Evolutionary conservation across 2,329 filamentous ascomycete genomes (phyloP), one percentile per base, ranked within the genome.

Genomic region (Fonsecaea pedrosoi): DNA sequence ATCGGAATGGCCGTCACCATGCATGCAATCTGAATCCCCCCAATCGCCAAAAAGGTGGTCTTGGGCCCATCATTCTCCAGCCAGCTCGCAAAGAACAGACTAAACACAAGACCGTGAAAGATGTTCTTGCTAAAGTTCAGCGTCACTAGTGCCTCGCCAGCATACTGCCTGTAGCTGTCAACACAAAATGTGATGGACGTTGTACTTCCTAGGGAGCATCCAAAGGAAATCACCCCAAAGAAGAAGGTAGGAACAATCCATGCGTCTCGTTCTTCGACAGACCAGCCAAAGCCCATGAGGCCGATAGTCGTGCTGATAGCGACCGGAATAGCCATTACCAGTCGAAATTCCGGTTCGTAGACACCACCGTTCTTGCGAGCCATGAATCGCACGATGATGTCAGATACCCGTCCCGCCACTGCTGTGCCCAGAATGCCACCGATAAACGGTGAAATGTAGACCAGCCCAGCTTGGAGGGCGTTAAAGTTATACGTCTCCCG

Each of bases 211-310:
- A 98, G 83, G 2, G 91, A 91, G 79, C 94, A 97, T 0, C 94
- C 95, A 75, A 98, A 97, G 0, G 92, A 95, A 37, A 97, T 89
- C 56, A 97, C 78, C 6, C 94, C 94, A 71, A 98, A 97, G 80
- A 98, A 97, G 3, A 96, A 77, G 0, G 94, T 97, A 0, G 95
- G 95, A 0, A 97, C 92, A 60, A 97, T 96, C 91, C 92, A 98
- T 25, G 85, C 83, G 74, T 97, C 88, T 30, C 83, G 83, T 64
- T 89, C 85, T 69, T 92, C 78, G 0, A 90, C 92, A 9, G 90
- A 93, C 95, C 94, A 98, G n/a, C 94, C 94, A 74, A 95, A 98
- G 1, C 93, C 94, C 89, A 97, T 96, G 15, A 98, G 85, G 0
- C 95, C 95, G 37, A 94, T 87, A 1, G 89, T 87, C 0, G 94